Conservation (phyloP, 2,329 filamentous ascomycete genomes). For the Fusarium pseudoanthophilum region DNA sequence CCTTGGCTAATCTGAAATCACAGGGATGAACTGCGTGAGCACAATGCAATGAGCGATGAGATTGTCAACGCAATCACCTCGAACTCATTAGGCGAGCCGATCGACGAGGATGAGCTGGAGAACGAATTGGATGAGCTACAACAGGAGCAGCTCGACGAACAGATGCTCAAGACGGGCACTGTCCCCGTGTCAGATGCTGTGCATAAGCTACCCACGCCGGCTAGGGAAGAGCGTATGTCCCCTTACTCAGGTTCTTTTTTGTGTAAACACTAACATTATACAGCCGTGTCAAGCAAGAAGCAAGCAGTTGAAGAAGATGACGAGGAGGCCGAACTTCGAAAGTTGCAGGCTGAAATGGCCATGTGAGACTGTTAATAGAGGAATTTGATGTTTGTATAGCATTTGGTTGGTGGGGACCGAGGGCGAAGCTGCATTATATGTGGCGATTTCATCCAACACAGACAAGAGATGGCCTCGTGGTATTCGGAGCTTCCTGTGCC, state of each 20-base stretch:
- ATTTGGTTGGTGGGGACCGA: constrained; percentile 36
- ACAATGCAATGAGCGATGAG: constrained; percentile 92
- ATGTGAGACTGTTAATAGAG: constrained; percentile 67
- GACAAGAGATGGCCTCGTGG: constrained; percentile 32
- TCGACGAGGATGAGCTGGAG: constrained; percentile 89
- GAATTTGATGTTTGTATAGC: constrained; percentile 39
- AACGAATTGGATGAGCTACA: constrained; percentile 87
- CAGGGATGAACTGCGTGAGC: constrained; percentile 91
- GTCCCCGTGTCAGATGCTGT: constrained; percentile 85
- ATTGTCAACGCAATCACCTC: constrained; percentile 87
- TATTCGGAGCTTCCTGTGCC: constrained; percentile 25
- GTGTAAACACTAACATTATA: constrained; percentile 23
- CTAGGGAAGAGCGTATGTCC: constrained; percentile 78
- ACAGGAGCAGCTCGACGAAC: constrained; percentile 91
- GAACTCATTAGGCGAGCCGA: constrained; percentile 71
- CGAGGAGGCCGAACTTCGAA: constrained; percentile 93
- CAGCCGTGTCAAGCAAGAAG: constrained; percentile 50
- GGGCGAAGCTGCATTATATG: constrained; percentile 16
- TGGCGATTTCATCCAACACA: constrained; percentile 15
- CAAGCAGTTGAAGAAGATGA: constrained; percentile 80
- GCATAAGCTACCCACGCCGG: constrained; percentile 78
- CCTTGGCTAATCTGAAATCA: constrained; percentile 46
- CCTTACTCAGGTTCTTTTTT: background rate
- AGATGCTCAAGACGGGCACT: constrained; percentile 89
- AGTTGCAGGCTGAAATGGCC: constrained; percentile 96